Base-by-base conservation (phyloP, 1,284 basidiomycete species). In the Leccinum pseudoinsigne region DNA sequence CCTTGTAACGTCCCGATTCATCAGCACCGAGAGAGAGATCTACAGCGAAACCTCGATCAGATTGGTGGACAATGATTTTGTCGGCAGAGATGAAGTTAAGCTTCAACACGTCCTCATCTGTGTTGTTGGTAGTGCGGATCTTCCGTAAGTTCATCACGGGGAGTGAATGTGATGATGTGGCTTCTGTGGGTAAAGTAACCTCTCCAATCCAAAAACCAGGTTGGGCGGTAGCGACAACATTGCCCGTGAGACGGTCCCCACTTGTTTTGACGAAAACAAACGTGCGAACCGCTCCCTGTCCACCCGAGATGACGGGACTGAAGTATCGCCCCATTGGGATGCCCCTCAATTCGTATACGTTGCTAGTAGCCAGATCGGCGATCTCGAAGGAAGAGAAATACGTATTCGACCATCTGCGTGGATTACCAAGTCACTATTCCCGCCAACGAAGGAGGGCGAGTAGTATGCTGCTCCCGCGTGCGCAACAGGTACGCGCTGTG, bases 391-490 rank as follows among this genome's bases (percentile, higher is more conserved):
- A 80, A 2, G 86, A 84, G 71, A 89, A 88, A 63, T 80, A 72
- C 3, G 76, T 77, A 68, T 90, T 82, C 0, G 88, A 89, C 88
- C 89, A 91, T 18, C 86, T 8, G 83, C 82, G 57, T 90, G 88
- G 12, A 91, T 69, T 21, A 89, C 75, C 11, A 87, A 71, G 57
- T 86, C 72, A 7, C 75, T 76, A 12, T 76, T 73, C 11, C 79
- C 80, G 42, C 80, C 81, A 34, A 90, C 82, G 68, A 90, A 89
- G 2, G 84, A 80, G 1, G 89, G 89, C 0, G 89, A 88, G 67
- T 87, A 89, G 68, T 91, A 90, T 1, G 88, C 78, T 4, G 81
- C 76, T 6, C 74, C 72, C 5, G 77, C 64, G 56, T 84, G 68
- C 1, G 82, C 72, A 11, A 82, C 78, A 6, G 89, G 88, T 4